These are phyloP conservation scores for Tulasnella sp. DNA, from an alignment of 768 basidiomycete species.

Conservation along the genomic window DNA sequence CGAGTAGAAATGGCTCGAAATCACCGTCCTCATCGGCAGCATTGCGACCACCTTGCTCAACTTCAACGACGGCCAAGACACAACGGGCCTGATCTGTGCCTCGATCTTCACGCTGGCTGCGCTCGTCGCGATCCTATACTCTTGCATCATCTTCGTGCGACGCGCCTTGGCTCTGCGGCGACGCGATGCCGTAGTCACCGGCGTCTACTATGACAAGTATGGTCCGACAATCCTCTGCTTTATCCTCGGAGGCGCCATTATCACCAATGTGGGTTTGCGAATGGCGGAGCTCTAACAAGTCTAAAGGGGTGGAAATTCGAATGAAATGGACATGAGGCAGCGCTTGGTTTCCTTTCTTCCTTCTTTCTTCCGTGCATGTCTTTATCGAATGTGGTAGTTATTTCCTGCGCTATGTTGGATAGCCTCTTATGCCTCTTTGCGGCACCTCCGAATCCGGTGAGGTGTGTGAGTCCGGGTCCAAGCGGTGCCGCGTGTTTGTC, in stretches of 20 bases:
- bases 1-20: conserved; percentile 79
- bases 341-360: not conserved
- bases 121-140: conserved; percentile 79
- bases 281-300: conserved; percentile 8
- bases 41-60: conserved; percentile 87
- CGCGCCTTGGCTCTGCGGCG: conserved; percentile 61
- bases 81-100: conserved; percentile 66
- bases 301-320: not conserved
- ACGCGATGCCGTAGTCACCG: conserved; percentile 52
- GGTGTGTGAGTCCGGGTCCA: not conserved
- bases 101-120: conserved; percentile 85
- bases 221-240: conserved; percentile 71
- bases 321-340: not conserved
- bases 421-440: not conserved
- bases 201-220: conserved; percentile 83
- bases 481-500: not conserved
- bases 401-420: not conserved
- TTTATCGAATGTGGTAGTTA: not conserved
- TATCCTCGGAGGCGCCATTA: conserved; percentile 59
- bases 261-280: conserved; percentile 53
- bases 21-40: conserved; percentile 75
- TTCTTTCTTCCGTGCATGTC: not conserved
- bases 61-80: conserved; percentile 66
- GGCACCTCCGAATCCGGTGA: not conserved
- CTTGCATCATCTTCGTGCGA: conserved; percentile 71